Percentiles rank a stretch among this genome's conserved stretches.
These are phyloP conservation scores for Erodium trifolium DNA, from an alignment of 441 rosid species.

Conservation along the genomic window DNA sequence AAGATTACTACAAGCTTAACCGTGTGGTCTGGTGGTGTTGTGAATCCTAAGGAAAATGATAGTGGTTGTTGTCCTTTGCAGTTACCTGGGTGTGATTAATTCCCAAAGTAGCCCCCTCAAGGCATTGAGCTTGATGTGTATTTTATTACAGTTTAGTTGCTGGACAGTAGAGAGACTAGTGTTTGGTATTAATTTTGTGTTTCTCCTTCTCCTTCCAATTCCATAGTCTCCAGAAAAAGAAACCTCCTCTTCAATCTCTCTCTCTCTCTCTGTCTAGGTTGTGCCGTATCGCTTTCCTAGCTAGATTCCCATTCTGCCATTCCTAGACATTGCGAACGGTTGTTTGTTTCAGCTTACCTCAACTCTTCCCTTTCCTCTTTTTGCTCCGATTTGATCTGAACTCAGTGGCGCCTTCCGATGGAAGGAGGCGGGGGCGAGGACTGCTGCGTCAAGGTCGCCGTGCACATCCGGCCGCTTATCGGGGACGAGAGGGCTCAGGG, in stretches of 20 bases:
- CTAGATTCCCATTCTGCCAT: constrained; percentile 20
- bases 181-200: not conserved
- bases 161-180: not conserved
- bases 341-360: not conserved
- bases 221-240: not conserved
- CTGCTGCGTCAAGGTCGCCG: constrained; percentile 93
- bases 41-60: constrained; percentile 6
- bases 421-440: constrained; percentile 55
- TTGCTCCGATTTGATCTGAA: not conserved
- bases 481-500: constrained; percentile 87
- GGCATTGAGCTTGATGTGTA: too few relatives aligned
- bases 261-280: constrained; percentile 17
- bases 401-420: constrained; percentile 22
- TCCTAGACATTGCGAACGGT: constrained; percentile 33
- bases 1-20: not conserved
- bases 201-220: constrained; percentile 5
- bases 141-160: too few relatives aligned
- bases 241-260: not conserved
- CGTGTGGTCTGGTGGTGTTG: constrained; percentile 5
- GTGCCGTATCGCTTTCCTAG: constrained; percentile 30
- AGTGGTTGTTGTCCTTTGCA: not conserved
- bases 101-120: not conserved
- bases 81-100: not conserved
- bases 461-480: constrained; percentile 90
- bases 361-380: not conserved